These are phyloP conservation scores for Xylaria castorea DNA, from an alignment of 495 filamentous ascomycete species.

Conservation along the genomic window DNA sequence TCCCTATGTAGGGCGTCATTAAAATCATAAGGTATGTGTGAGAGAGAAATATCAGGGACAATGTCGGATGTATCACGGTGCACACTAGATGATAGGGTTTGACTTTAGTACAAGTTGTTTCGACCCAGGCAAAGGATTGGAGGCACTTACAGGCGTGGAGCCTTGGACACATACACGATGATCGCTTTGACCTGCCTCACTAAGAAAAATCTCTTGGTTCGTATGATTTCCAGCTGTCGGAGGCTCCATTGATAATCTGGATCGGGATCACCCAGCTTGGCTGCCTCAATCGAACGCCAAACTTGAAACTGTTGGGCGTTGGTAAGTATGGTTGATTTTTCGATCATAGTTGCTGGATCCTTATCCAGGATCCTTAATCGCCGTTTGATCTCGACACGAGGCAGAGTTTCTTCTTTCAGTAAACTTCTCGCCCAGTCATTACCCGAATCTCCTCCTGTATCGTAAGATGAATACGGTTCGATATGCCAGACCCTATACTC, in stretches of 20 bases:
- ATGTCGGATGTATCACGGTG: neutral
- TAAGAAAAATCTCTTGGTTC: neutral
- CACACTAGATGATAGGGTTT: neutral
- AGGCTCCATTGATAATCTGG: neutral
- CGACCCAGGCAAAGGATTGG: neutral
- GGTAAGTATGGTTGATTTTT: neutral
- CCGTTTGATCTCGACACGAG: neutral
- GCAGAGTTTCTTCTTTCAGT: neutral
- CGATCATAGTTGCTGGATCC: neutral
- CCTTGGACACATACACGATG: conserved; percentile 8
- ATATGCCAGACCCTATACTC: conserved; percentile 5
- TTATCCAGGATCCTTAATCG: conserved; percentile 4
- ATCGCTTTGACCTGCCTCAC: neutral
- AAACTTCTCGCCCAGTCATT: conserved; percentile 1
- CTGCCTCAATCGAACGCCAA: conserved; percentile 1
- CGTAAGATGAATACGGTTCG: neutral
- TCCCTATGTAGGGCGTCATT: neutral
- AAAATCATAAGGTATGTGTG: neutral
- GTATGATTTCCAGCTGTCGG: neutral
- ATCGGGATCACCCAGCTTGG: neutral
- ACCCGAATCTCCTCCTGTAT: neutral
- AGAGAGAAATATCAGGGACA: neutral
- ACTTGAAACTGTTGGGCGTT: neutral
- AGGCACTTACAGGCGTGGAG: neutral
- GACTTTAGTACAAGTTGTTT: neutral